These are phyloP conservation scores for Phalaenopsis equestris DNA, from an alignment of 106 monocot species.

Conservation along the genomic window DNA sequence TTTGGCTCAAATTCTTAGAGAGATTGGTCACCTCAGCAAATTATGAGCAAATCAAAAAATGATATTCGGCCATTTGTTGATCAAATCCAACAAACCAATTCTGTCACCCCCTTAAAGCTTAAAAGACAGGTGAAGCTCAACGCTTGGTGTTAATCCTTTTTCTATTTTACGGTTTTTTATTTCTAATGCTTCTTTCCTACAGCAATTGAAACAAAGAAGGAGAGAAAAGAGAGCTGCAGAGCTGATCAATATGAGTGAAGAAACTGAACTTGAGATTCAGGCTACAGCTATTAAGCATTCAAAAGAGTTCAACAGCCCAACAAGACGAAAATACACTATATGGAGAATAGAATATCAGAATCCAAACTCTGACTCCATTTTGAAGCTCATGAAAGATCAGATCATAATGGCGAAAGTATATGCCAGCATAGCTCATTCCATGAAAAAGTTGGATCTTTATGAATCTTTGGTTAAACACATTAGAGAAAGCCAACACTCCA, in stretches of 20 bases:
- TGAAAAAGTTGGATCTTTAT: constrained; percentile 33
- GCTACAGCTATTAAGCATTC: constrained; percentile 42
- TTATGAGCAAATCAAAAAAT: constrained; percentile 18
- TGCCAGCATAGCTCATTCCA: constrained; percentile 53
- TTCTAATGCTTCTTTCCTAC: constrained; percentile 11
- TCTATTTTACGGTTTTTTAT: not conserved
- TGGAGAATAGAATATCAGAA: constrained; percentile 55
- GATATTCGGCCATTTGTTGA: constrained; percentile 7
- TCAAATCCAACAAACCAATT: constrained; percentile 7
- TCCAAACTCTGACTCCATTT: constrained; percentile 38
- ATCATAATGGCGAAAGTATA: constrained; percentile 69
- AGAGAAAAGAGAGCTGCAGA: constrained; percentile 33
- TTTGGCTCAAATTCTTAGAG: constrained; percentile 7
- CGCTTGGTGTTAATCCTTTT: not conserved
- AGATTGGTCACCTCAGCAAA: constrained; percentile 7
- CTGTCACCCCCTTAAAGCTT: constrained; percentile 33
- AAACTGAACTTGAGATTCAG: constrained; percentile 36
- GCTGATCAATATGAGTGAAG: constrained; percentile 44
- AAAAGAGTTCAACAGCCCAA: constrained; percentile 26
- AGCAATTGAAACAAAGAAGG: constrained; percentile 44
- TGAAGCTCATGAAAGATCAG: constrained; percentile 73
- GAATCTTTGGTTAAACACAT: constrained; percentile 34
- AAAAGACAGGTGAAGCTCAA: constrained; percentile 34
- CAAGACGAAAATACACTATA: constrained; percentile 40
- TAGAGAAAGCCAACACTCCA: constrained; percentile 37